These are phyloP conservation scores for Lipomyces sp. DNA, from an alignment of 805 yeast species.

Conservation along the genomic window DNA sequence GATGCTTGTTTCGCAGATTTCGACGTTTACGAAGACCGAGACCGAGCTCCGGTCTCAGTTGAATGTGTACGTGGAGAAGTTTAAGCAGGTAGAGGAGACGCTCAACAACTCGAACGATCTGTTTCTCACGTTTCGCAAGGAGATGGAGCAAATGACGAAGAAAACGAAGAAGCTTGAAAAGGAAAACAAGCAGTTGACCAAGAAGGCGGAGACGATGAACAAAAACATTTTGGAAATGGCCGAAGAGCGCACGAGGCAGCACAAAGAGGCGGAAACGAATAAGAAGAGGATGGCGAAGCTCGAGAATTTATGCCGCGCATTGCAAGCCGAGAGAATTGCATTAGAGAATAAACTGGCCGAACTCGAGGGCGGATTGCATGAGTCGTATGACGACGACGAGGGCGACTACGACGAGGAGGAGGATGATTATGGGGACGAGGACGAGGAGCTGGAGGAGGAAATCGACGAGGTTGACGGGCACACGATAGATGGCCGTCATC, in stretches of 20 bases:
- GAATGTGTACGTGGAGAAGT: conserved; percentile 32
- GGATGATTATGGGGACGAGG: conserved; percentile 10
- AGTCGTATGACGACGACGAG: conserved; percentile 17
- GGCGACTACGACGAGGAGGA: conserved; percentile 14
- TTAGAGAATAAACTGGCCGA: conserved; percentile 19
- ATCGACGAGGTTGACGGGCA: neutral
- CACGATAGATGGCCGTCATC: too few species aligned
- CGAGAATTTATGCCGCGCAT: conserved; percentile 23
- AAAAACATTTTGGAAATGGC: conserved; percentile 25
- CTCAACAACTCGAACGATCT: conserved; percentile 33
- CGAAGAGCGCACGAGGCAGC: conserved; percentile 23
- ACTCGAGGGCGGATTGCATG: conserved; percentile 18
- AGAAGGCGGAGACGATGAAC: conserved; percentile 20
- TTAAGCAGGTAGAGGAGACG: conserved; percentile 39
- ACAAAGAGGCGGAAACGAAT: conserved; percentile 18
- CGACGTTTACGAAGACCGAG: conserved; percentile 23
- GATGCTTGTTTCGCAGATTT: conserved; percentile 14
- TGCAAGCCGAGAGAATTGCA: conserved; percentile 24
- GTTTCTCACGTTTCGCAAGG: conserved; percentile 21
- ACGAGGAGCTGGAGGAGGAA: conserved; percentile 7
- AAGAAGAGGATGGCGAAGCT: conserved; percentile 21
- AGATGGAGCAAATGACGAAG: conserved; percentile 28
- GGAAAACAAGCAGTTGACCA: conserved; percentile 19
- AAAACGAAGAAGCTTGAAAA: conserved; percentile 25
- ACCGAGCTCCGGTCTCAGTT: conserved; percentile 22